Conservation (phyloP, 805 yeast species). For the Cyberlindnera subsufficiens region DNA sequence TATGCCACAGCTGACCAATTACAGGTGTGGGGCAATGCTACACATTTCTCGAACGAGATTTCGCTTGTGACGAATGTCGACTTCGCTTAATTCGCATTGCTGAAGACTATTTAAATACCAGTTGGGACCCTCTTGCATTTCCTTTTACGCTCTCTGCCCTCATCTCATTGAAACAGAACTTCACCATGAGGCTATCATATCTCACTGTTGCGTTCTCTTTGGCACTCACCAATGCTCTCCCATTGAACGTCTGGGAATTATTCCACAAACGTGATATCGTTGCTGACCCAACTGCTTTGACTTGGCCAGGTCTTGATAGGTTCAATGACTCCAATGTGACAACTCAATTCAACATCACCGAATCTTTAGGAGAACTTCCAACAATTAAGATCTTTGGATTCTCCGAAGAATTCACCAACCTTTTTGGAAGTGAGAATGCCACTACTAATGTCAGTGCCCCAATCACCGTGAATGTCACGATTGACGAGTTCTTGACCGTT, state of each 20-base stretch:
- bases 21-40: too few relatives aligned
- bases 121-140: too few relatives aligned
- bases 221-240: background rate
- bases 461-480: background rate
- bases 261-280: conserved; percentile 1
- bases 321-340: conserved; percentile 7
- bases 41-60: too few relatives aligned
- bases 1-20: too few relatives aligned
- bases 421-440: conserved; percentile 5
- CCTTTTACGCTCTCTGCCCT: too few relatives aligned
- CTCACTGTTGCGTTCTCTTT: background rate
- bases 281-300: background rate
- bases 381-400: conserved; percentile 10
- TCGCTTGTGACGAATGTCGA: too few relatives aligned
- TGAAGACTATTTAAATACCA: too few relatives aligned
- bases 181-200: background rate
- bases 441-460: background rate
- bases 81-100: too few relatives aligned
- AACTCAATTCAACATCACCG: background rate
- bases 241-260: background rate
- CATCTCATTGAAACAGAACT: background rate
- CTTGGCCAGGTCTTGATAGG: background rate
- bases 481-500: background rate
- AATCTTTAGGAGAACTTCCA: conserved; percentile 1
- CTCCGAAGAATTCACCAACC: conserved; percentile 10